Evolutionary conservation across 768 basidiomycete genomes (phyloP).

Genomic region (Sarcomyxa edulis): DNA sequence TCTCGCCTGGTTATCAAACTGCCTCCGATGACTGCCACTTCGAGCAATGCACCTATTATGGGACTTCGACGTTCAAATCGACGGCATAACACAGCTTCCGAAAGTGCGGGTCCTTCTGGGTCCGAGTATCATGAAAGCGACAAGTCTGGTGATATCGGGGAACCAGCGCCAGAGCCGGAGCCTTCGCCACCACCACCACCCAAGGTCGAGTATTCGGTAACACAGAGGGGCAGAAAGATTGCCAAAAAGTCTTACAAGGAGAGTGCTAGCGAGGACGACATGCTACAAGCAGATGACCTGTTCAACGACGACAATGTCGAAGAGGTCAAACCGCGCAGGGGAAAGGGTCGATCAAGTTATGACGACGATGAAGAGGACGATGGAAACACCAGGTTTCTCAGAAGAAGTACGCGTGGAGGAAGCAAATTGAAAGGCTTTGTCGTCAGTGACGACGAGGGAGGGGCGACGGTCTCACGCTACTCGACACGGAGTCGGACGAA

Average conservation of each 20-base stretch:
- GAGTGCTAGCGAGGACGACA: constrained; percentile 39
- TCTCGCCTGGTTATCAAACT: constrained; percentile 1
- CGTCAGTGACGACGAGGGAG: constrained; percentile 41
- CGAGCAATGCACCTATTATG: not conserved
- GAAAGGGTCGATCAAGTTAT: constrained; percentile 16
- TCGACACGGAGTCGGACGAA: constrained; percentile 34
- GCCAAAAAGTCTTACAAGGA: constrained; percentile 37
- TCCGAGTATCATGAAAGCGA: constrained; percentile 49
- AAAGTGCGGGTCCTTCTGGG: constrained; percentile 31
- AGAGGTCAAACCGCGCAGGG: constrained; percentile 13
- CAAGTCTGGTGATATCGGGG: constrained; percentile 31
- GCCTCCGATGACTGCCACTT: constrained; percentile 3
- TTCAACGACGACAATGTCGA: constrained; percentile 24
- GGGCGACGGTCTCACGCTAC: constrained; percentile 24
- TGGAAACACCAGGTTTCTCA: constrained; percentile 5
- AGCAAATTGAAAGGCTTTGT: constrained; percentile 28
- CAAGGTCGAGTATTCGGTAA: constrained; percentile 17
- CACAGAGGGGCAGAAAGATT: constrained; percentile 36
- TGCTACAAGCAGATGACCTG: constrained; percentile 17
- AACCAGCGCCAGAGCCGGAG: too few species aligned
- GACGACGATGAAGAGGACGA: constrained; percentile 24
- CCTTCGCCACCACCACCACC: constrained; percentile 8
- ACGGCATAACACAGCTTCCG: constrained; percentile 26
- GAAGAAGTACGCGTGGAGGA: constrained; percentile 8
- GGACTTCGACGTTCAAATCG: constrained; percentile 32